Evolutionary conservation across 345 rosid genomes (phyloP), one percentile per base, ranked within the genome.

Genomic region (Salix suchowensis): DNA sequence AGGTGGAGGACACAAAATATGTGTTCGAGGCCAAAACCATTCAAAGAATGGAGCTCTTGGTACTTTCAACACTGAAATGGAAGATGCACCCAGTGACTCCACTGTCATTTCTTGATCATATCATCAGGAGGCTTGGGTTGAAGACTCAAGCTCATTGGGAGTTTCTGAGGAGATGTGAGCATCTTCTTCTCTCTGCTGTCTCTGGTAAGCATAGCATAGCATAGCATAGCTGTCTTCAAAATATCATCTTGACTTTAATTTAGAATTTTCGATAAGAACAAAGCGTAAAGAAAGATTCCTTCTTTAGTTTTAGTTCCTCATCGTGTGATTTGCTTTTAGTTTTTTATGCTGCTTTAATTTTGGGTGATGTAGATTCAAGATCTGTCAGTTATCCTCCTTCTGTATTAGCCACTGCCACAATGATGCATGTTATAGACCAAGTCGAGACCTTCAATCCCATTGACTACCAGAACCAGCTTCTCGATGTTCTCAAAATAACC

Each of bases 51-150:
- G 85, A 82, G 71, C 80, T 82, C 58, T 42, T 82, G 11, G 79
- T 82, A 67, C 68, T 82, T 21, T 78, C 79, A 7, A 19, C 79
- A 21, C 85, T 82, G n/a, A 68, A 79, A 67, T 82, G 85, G 85
- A 82, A 78, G 80, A 82, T 82, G 85, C 79, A 78, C 15, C 79
- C 82, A 46, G 85, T 78, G 13, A 82, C 85, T 61, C 85, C 85
- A 50, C 68, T 82, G 23, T 75, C 85, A 14, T 82, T 82, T 72
- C 74, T 82, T 30, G 78, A 82, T 52, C 82, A 78, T 72, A 78
- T 82, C 68, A 76, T 75, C 34, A 58, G 79, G 39, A 75, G 85
- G 70, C 84, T 82, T 34, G 77, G 80, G 16, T 73, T 76, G 54
- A 78, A 58, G 76, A 70, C 61, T 28, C 30, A 28, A 70, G 65